Evolutionary conservation across 164 flowering plant genomes (phyloP).

Genomic region (Liriodendron chinense): DNA sequence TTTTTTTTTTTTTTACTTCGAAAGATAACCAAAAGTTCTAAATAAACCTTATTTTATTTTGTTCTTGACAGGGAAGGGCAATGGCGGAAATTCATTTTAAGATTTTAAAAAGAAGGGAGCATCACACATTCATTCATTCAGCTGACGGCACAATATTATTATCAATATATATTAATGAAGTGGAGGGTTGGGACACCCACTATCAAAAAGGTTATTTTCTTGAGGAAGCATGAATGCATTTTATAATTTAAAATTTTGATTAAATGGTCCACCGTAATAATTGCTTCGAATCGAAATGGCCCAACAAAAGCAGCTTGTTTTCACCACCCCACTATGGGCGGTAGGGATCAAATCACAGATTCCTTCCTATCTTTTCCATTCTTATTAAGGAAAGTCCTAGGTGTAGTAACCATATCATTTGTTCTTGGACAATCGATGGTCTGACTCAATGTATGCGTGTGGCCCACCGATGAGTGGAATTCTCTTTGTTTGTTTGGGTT

Average conservation of each 20-base stretch:
- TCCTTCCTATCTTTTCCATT: constrained; percentile 2
- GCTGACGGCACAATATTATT: not conserved
- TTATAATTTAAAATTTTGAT: constrained; percentile 4
- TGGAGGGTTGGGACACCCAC: constrained; percentile 24
- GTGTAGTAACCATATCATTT: not conserved
- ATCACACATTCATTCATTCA: not conserved
- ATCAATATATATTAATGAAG: not conserved
- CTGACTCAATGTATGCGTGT: too few species aligned
- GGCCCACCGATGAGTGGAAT: too few species aligned
- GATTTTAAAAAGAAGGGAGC: not conserved
- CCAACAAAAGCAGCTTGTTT: constrained; percentile 9
- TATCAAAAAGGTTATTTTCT: constrained; percentile 25
- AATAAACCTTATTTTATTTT: too few species aligned
- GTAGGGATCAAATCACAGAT: constrained; percentile 7
- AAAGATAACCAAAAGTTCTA: too few species aligned
- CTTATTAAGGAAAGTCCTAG: constrained; percentile 9
- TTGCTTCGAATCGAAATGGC: constrained; percentile 4
- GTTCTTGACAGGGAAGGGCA: not conserved
- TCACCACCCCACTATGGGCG: constrained; percentile 10
- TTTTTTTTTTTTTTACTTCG: too few species aligned
- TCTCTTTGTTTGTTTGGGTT: too few species aligned
- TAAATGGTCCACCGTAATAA: constrained; percentile 8
- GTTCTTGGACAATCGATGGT: not conserved
- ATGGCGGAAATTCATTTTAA: not conserved
- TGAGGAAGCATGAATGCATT: constrained; percentile 35